Percentiles rank a stretch among this genome's conserved stretches.
phyloP scores from a whole-genome alignment of 495 filamentous ascomycete species.

The Chaetomium tenue region DNA sequence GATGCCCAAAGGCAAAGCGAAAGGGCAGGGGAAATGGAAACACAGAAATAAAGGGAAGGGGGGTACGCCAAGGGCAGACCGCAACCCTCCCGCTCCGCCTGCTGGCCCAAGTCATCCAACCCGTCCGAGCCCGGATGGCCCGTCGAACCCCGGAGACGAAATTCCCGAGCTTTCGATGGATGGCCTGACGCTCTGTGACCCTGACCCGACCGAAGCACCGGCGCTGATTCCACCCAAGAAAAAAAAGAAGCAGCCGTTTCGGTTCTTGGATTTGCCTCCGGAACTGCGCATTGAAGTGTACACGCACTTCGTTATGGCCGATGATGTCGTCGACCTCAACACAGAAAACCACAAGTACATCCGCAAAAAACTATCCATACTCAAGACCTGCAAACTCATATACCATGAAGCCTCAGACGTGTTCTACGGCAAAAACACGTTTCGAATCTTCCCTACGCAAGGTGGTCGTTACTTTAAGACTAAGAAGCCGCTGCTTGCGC shows the following conservation, averaged over 20 bases:
- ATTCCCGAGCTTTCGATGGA: slow-evolving; percentile 35
- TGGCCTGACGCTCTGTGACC: slow-evolving; percentile 34
- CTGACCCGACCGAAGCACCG: slow-evolving; percentile 17
- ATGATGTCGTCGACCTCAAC: slow-evolving; percentile 67
- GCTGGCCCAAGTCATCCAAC: slow-evolving; percentile 37
- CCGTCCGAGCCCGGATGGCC: slow-evolving; percentile 40
- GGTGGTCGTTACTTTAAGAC: slow-evolving; percentile 65
- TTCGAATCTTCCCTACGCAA: slow-evolving; percentile 73
- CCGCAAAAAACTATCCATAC: slow-evolving; percentile 55
- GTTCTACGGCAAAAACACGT: slow-evolving; percentile 74
- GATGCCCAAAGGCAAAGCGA: slow-evolving; percentile 33
- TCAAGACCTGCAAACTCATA: slow-evolving; percentile 62
- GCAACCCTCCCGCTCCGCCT: slow-evolving; percentile 24
- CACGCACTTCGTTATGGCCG: slow-evolving; percentile 55
- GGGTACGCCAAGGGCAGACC: slow-evolving; percentile 29
- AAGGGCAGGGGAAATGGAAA: too few species aligned
- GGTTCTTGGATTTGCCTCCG: slow-evolving; percentile 72
- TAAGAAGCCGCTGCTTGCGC: slow-evolving; percentile 61
- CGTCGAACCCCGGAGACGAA: slow-evolving; percentile 44
- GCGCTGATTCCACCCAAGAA: slow-evolving; percentile 23
- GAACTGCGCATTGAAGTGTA: slow-evolving; percentile 76
- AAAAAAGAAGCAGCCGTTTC: slow-evolving; percentile 52
- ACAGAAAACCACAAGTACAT: slow-evolving; percentile 61
- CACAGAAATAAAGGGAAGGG: too few species aligned
- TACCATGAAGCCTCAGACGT: slow-evolving; percentile 68